Base-by-base conservation (phyloP, 345 rosid species). In the Brassica rapa region DNA sequence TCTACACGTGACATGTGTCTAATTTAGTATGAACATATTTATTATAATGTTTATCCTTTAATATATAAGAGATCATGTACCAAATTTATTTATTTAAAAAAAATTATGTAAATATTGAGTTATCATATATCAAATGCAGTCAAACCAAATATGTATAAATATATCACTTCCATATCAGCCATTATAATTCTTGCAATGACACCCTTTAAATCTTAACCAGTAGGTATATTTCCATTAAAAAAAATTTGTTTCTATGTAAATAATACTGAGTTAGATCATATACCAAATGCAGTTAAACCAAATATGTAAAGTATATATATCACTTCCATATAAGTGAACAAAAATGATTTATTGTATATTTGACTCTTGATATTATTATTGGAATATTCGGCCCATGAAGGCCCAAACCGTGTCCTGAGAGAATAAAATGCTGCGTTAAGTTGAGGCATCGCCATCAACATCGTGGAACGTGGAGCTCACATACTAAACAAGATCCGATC, bases 381-480 rank as follows among this genome's bases (percentile, higher is more conserved):
- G 59, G 59, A 30, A 62, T n/a, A 66, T 10, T 43, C 21, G 78
- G 74, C 74, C 82, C 82, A 79, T 53, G 4, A 53, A 73, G 68
- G 66, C 65, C 76, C 82, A 74, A 61, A 61, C 49, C 1, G 0
- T 8, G 4, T 19, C 2, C 0, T 11, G 27, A 53, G 82, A 68
- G 65, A 61, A 61, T 61, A 27, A 80, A n/a, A 19, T 64, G 53
- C 32, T 80, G 83, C 80, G 83, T 80, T 64, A 70, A 75, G 62
- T 70, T 41, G 59, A 80, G 71, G 83, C 80, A 74, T 74, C 78
- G 51, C 27, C 81, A 61, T 74, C 75, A 21, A 63, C 82, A 63
- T 53, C 59, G 59, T 53, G 57, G 24, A 53, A 56, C 67, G 80
- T 77, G 75, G 43, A 70, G 69, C 82, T 49, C 73, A 53, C 30